A percentile compares a stretch with the other conserved stretches of the same genome.
Evolutionary conservation across 495 filamentous ascomycete genomes (phyloP).

Genomic region (Penicillium herquei): DNA sequence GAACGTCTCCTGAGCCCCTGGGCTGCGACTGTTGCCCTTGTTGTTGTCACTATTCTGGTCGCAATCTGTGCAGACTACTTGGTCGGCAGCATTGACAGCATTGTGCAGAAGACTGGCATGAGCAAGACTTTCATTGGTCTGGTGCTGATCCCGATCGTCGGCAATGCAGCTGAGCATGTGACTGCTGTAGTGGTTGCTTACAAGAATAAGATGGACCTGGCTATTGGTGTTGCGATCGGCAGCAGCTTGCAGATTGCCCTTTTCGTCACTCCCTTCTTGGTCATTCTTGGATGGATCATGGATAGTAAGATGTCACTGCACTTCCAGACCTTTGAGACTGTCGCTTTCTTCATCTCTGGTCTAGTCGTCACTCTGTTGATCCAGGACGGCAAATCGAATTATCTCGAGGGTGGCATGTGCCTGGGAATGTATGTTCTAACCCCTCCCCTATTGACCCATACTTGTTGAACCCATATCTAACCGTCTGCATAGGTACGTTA

Average conservation of each 20-base stretch:
- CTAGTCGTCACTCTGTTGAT: slow-evolving; percentile 91
- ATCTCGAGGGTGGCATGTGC: slow-evolving; percentile 91
- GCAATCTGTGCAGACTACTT: slow-evolving; percentile 91
- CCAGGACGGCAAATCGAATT: slow-evolving; percentile 93
- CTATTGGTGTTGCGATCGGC: slow-evolving; percentile 91
- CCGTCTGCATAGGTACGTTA: slow-evolving; percentile 56
- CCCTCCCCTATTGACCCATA: background rate
- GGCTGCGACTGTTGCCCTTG: slow-evolving; percentile 69
- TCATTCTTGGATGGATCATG: slow-evolving; percentile 90
- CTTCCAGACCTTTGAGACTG: slow-evolving; percentile 91
- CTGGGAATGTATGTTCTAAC: slow-evolving; percentile 61
- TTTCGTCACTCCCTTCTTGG: slow-evolving; percentile 85
- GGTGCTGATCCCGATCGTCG: slow-evolving; percentile 93
- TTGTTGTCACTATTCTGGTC: slow-evolving; percentile 79
- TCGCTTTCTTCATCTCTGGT: slow-evolving; percentile 86
- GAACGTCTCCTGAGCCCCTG: slow-evolving; percentile 63
- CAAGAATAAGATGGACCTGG: slow-evolving; percentile 97
- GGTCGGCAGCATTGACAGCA: slow-evolving; percentile 86
- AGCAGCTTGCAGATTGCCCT: slow-evolving; percentile 93
- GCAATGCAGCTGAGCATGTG: slow-evolving; percentile 96
- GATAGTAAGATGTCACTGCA: slow-evolving; percentile 82
- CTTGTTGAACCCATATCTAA: background rate
- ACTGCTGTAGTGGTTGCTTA: slow-evolving; percentile 89
- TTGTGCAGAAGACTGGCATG: slow-evolving; percentile 80
- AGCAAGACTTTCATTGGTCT: slow-evolving; percentile 96